Percentiles rank a stretch among this genome's conserved stretches.
Evolutionary conservation across 345 rosid genomes (phyloP).

Genomic region (Eucalyptus cloeziana): DNA sequence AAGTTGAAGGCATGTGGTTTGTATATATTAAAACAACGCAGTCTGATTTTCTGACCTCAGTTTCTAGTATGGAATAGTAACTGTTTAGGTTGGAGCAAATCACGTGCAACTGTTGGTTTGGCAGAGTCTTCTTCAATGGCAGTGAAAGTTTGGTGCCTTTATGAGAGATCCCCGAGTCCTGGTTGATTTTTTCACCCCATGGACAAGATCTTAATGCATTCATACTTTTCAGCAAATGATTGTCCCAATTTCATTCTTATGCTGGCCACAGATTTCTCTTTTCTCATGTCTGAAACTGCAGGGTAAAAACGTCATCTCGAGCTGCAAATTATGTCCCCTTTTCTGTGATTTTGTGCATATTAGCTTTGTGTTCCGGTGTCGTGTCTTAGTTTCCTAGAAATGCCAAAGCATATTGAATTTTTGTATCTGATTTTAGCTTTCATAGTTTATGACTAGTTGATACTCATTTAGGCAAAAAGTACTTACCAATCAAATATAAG

Average conservation of each 20-base stretch:
- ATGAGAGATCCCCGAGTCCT: background rate
- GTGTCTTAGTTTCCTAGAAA: background rate
- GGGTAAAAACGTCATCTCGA: constrained; percentile 15
- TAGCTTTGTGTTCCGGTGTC: background rate
- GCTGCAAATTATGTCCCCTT: background rate
- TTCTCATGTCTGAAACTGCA: constrained; percentile 12
- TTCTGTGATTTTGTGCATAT: background rate
- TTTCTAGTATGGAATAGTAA: background rate
- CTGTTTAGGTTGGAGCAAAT: background rate
- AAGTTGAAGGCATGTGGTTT: background rate
- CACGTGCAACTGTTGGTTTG: background rate
- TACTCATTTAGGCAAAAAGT: background rate
- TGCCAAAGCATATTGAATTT: background rate
- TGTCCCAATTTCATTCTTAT: background rate
- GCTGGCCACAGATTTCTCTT: background rate
- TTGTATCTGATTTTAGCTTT: background rate
- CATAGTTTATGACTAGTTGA: background rate
- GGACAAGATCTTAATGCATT: background rate
- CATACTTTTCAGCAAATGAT: background rate
- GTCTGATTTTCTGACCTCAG: background rate
- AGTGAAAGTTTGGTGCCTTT: background rate
- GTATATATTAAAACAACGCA: background rate
- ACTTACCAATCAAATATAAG: background rate
- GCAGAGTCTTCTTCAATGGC: background rate
- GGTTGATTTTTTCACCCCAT: background rate